Base-by-base conservation (phyloP, 352 stramenopile genomes). In the Phytophthora litchii region DNA sequence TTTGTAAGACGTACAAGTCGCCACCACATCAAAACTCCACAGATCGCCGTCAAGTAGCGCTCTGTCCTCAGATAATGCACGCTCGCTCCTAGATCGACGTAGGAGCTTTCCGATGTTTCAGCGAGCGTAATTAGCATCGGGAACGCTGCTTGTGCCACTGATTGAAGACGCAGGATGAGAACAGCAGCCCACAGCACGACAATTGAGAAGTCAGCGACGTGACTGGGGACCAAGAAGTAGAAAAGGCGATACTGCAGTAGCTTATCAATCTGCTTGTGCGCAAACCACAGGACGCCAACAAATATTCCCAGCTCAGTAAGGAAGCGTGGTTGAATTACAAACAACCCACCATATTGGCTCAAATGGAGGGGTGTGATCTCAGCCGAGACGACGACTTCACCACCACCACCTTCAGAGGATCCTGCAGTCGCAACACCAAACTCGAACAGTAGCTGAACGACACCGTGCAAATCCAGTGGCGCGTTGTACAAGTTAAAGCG, bases 401-500 rank as follows among this genome's bases (percentile, higher is more conserved):
- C 62, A 7, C 57, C 35, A 13, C 56, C 43, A 4, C 62, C 55
- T 57, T 66, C 62, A 23, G 37, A 19, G 38, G 48, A 61, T 8
- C 62, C 55, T 23, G 62, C 38, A 25, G 48, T 54, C 0, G 64
- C 72, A 6, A 72, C 34, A 13, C 64, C 60, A 40, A 92, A 80
- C 54, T 89, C 78, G 21, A 90, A 89, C 10, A 86, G 48, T 1
- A 92, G 51, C 9, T 67, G 67, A 3, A 87, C 69, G 2, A 68
- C 60, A 20, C 64, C 78, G 54, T 88, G 77, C 27, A 80, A 62
- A 8, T 80, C 79, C 6, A 75, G 35, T 3, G 73, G 77, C 8
- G 68, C 52, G 16, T 86, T 89, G 73, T 88, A 89, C 17, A 90
- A 34, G 34, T 88, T 92, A 55, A 88, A 91, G 37, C 78, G 65